Evolutionary conservation across 2,329 filamentous ascomycete species (phyloP), one percentile per base, ranked within the genome.

Genomic region (Karstenula rhodostoma): DNA sequence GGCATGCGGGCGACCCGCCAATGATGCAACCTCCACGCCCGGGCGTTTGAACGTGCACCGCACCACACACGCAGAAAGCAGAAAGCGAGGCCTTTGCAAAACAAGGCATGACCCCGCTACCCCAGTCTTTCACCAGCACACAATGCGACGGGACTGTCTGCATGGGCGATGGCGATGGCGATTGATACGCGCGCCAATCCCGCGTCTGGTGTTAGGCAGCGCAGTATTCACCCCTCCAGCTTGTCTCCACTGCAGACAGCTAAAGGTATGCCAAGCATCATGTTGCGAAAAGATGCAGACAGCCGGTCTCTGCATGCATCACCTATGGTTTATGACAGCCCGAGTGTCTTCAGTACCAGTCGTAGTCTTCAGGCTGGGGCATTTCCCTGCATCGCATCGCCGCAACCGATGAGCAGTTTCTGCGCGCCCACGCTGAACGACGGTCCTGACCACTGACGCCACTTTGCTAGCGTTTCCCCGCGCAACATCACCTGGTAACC

Each of bases 1-100:
- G 65, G 61, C 56, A 59, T 53, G 57, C 61, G 59, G 66, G 61
- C 52, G 69, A 70, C 72, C 70, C 70, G 71, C 71, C 70, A 65
- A 50, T 69, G 59, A 61, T 70, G 70, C 69, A 71, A 69, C 69
- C 66, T 63, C 62, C 65, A 67, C 54, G 66, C 64, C 67, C 63
- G 64, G 64, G 67, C 67, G 62, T 65, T 67, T 63, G 67, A 33
- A 43, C 67, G 66, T 67, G 67, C 69, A 66, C 65, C n/a, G n/a
- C n/a, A n/a, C n/a, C n/a, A n/a, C n/a, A n/a, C n/a, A n/a, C n/a
- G n/a, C n/a, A n/a, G n/a, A n/a, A n/a, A n/a, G 68, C 66, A 66
- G 60, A 60, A 65, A 61, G 59, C 52, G 55, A 61, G 58, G 52
- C 62, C 60, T 58, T 44, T 55, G 52, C 56, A 57, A 66, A 66